Base-by-base conservation (phyloP, 108 stramenopile species). In the Cyclostephanos invisitatus region DNA sequence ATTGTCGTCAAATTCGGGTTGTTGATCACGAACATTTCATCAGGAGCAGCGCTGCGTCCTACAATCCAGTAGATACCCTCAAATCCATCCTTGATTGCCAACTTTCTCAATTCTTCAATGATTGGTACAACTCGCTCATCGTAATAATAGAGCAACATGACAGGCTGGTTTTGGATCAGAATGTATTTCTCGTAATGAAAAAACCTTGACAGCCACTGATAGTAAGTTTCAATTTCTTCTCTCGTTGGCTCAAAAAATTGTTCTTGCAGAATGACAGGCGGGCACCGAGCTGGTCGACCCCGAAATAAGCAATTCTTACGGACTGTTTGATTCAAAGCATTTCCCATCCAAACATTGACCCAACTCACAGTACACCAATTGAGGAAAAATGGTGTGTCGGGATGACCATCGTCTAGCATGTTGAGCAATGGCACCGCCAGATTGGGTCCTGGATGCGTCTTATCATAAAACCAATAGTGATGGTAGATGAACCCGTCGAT, bases 391-490 rank as follows among this genome's bases (percentile, higher is more conserved):
- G 89, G 86, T 0, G 86, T 15, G 68, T 85, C 66, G 1, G 89
- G 89, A 48, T 87, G 63, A 35, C 86, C 86, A 75, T 89, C 89
- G 17, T 82, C 57, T 55, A 87, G 35, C 85, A 87, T 87, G 10
- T 80, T 61, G 53, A 72, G n/a, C 15, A 89, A 57, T 10, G 89
- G 86, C 67, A 24, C 44, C 24, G 77, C 66, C 62, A 89, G 40
- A 50, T 56, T 79, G 14, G 89, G 89, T 46, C 81, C 78, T 42
- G 76, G 78, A 54, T 84, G 68, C 36, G 35, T 11, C 5, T 42
- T 56, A 59, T 89, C 89, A 74, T 87, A 82, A 49, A 89, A 89
- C 86, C 89, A 74, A 68, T 87, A 89, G 67, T 84, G 83, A 77
- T 89, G 89, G 72, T 77, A 84, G 38, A 87, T 66, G 50, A 89